These are phyloP conservation scores for Clonostachys solani DNA, from an alignment of 2,329 filamentous ascomycete species.

Conservation along the genomic window DNA sequence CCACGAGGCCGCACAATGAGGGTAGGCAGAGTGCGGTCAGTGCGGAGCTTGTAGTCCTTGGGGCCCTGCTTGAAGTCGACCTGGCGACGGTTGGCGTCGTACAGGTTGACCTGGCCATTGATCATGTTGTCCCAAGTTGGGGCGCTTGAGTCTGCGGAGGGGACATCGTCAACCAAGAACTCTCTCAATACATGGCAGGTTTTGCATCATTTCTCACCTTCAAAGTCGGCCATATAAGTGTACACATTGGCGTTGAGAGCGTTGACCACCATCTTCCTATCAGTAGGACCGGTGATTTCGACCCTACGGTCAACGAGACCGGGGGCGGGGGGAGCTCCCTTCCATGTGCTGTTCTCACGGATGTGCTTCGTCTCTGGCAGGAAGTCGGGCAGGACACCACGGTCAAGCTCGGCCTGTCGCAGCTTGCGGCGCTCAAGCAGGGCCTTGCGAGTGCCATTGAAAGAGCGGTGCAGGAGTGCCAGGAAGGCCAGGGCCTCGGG, in stretches of 20 bases:
- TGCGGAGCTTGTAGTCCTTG: slow-evolving; percentile 97
- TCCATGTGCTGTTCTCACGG: slow-evolving; percentile 92
- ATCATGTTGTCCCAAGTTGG: slow-evolving; percentile 99
- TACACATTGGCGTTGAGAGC: slow-evolving; percentile 93
- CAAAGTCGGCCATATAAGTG: slow-evolving; percentile 99
- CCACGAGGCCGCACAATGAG: slow-evolving; percentile 92
- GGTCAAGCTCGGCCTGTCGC: slow-evolving; percentile 90
- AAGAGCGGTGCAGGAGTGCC: slow-evolving; percentile 88
- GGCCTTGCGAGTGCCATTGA: slow-evolving; percentile 83
- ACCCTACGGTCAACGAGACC: slow-evolving; percentile 90
- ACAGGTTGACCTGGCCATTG: slow-evolving; percentile 95
- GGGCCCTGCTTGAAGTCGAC: slow-evolving; percentile 93
- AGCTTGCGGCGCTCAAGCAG: slow-evolving; percentile 82
- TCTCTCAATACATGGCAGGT: slow-evolving; percentile 6
- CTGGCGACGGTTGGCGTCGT: slow-evolving; percentile 90
- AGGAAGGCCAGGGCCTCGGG: slow-evolving; percentile 90
- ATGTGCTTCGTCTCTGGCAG: slow-evolving; percentile 93
- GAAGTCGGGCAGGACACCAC: slow-evolving; percentile 86
- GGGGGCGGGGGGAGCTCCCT: slow-evolving; percentile 83
- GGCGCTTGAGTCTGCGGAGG: slow-evolving; percentile 68
- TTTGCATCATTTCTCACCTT: slow-evolving; percentile 56
- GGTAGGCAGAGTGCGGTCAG: slow-evolving; percentile 78
- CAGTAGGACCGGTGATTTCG: slow-evolving; percentile 95
- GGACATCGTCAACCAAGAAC: slow-evolving; percentile 26
- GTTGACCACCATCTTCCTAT: slow-evolving; percentile 99